These are phyloP conservation scores for Choiromyces venosus DNA, from an alignment of 495 filamentous ascomycete genomes.

Conservation along the genomic window DNA sequence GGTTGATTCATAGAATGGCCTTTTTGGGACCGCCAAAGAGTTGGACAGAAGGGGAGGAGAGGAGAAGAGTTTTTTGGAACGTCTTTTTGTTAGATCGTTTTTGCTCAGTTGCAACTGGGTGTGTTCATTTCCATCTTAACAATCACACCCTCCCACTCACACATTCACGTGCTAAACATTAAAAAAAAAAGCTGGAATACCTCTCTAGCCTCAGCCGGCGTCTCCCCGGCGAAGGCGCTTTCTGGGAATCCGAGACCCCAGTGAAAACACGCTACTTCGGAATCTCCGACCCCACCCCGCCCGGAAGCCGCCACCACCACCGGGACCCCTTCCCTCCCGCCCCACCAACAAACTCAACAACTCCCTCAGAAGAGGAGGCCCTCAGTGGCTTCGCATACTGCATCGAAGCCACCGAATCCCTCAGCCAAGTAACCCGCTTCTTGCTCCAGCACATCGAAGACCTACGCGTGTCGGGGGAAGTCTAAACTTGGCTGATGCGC, in stretches of 20 bases:
- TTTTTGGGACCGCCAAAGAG: slow-evolving; percentile 32
- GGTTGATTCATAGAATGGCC: slow-evolving; percentile 34
- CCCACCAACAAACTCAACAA: slow-evolving; percentile 10
- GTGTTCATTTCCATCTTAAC: not conserved
- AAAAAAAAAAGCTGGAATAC: slow-evolving; percentile 48
- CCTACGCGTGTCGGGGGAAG: slow-evolving; percentile 40
- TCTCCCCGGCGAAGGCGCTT: slow-evolving; percentile 44
- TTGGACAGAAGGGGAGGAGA: slow-evolving; percentile 45
- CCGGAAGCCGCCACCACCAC: slow-evolving; percentile 7
- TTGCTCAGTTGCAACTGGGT: slow-evolving; percentile 42
- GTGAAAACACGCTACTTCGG: slow-evolving; percentile 46
- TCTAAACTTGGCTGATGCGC: slow-evolving; percentile 46
- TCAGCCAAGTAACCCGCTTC: slow-evolving; percentile 45
- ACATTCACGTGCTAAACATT: not conserved
- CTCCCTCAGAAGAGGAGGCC: slow-evolving; percentile 40
- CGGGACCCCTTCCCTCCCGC: slow-evolving; percentile 8
- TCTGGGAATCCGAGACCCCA: slow-evolving; percentile 42
- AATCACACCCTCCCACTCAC: slow-evolving; percentile 8
- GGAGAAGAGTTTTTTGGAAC: slow-evolving; percentile 47
- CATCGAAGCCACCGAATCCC: slow-evolving; percentile 47
- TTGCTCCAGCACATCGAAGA: slow-evolving; percentile 46
- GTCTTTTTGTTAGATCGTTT: slow-evolving; percentile 46
- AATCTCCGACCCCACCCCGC: slow-evolving; percentile 43
- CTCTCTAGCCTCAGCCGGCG: slow-evolving; percentile 45
- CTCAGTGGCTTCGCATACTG: slow-evolving; percentile 48